Evolutionary conservation across 2,329 filamentous ascomycete species (phyloP), one percentile per base, ranked within the genome.

Genomic region (Ceratocystiopsis minuta): DNA sequence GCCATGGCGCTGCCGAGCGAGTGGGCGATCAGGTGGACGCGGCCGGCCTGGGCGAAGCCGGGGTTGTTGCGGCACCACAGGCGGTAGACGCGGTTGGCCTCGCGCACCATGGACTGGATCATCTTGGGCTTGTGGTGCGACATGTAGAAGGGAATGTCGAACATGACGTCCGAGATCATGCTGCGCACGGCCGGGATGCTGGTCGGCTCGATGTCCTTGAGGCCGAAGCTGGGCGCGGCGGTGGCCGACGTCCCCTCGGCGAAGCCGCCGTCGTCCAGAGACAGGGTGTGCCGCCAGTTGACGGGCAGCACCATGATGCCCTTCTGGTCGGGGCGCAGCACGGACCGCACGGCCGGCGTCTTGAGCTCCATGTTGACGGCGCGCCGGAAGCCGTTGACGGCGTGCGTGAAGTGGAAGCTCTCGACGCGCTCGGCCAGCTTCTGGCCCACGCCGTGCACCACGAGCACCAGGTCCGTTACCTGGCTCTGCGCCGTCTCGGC

Each of bases 101-200:
- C 90, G 45, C 71, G 72, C 35, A 93, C 78, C 38, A 95, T 77
- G 1, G 90, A 87, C 36, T 78, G 71, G 40, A 94, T 81, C 87
- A 98, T 96, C 58, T 86, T 94, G 4, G 79, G 74, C 53, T 96
- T 94, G 60, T 96, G 88, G 45, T 92, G 82, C 0, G 88, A 96
- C 61, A 98, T 78, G 61, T 96, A 98, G 56, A 94, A 96, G 0
- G 90, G 90, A 39, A 98, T 88, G 56, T 98, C 90, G 39, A 96
- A 79, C 85, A 98, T 95, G 51, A 98, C 85, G 57, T 98, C 90
- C 36, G 83, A 92, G 46, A 98, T 92, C 55, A 98, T 76, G 54
- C 81, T 84, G 37, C 90, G 78, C n/a, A 98, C 80, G 1, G 84
- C 86, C 0, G 88, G 87, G 28, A 98, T 83, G 0, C 84, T 90